Percentiles rank a stretch among this genome's conserved stretches.
These are phyloP conservation scores for Podospora comata DNA, from an alignment of 495 filamentous ascomycete species.

Conservation along the genomic window DNA sequence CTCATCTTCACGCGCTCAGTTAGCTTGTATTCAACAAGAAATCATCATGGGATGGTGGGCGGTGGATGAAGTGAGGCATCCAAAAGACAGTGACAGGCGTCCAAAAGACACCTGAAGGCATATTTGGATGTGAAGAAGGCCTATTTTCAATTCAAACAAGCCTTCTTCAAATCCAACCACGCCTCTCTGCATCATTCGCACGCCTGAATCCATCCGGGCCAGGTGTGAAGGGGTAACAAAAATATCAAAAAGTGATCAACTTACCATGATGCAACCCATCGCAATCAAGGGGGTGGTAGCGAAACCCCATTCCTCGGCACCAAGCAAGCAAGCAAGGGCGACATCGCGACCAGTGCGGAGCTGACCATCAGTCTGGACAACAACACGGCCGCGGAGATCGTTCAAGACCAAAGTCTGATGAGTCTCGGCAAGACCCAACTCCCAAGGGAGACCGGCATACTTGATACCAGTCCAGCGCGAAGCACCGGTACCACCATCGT, in stretches of 20 bases:
- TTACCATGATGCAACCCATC: constrained; percentile 85
- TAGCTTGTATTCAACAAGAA: background rate
- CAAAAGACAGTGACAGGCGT: no score
- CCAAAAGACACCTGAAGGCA: no score
- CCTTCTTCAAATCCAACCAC: no score
- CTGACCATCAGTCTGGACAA: constrained; percentile 98
- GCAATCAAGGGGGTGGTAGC: constrained; percentile 97
- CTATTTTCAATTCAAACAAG: no score
- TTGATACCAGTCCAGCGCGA: constrained; percentile 99
- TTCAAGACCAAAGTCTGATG: constrained; percentile 99
- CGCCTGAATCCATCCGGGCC: background rate
- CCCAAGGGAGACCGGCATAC: constrained; percentile 97
- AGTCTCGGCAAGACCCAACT: constrained; percentile 95
- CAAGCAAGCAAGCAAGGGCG: constrained; percentile 92
- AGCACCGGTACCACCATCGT: constrained; percentile 97
- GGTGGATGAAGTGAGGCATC: background rate
- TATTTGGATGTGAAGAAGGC: no score
- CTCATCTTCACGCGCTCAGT: constrained; percentile 54
- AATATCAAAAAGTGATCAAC: background rate
- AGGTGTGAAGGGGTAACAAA: background rate
- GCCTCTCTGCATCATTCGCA: background rate
- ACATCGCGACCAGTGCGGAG: constrained; percentile 92
- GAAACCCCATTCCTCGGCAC: constrained; percentile 97
- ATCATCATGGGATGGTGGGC: background rate
- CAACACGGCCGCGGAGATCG: constrained; percentile 91